These are phyloP conservation scores for Fusarium sp. DNA, from an alignment of 2,329 filamentous ascomycete species.

Conservation along the genomic window DNA sequence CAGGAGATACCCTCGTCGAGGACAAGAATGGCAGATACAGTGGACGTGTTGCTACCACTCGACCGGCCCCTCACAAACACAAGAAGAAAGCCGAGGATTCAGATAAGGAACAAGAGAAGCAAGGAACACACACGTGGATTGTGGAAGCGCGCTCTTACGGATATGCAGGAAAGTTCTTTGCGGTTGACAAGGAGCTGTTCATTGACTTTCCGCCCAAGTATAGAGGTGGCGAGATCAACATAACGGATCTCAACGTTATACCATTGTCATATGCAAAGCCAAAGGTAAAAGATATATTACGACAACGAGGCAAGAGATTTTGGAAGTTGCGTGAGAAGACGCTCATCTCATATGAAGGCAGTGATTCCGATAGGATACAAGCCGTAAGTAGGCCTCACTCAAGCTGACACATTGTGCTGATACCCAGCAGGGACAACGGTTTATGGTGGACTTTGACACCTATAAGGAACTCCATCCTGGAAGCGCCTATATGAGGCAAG, in stretches of 20 bases:
- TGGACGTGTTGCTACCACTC: not conserved
- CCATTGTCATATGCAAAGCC: not conserved
- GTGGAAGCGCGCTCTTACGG: not conserved
- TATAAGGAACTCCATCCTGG: slow-evolving; percentile 8
- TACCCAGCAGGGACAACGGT: not conserved
- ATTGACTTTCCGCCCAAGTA: not conserved
- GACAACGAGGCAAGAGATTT: not conserved
- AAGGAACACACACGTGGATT: not conserved
- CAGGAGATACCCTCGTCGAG: not conserved
- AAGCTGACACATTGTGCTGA: not conserved
- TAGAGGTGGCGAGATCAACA: not conserved
- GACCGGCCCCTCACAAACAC: not conserved
- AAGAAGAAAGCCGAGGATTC: not conserved
- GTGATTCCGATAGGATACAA: not conserved
- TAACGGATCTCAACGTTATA: not conserved
- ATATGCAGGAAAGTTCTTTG: not conserved
- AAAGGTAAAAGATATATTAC: not conserved
- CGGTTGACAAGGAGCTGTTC: not conserved
- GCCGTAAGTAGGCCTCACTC: not conserved
- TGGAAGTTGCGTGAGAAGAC: not conserved
- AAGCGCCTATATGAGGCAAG: not conserved
- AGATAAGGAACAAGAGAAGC: not conserved
- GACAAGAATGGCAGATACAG: not conserved
- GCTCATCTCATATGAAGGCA: not conserved
- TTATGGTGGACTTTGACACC: slow-evolving; percentile 10